Percentiles rank a stretch among this genome's conserved stretches.
phyloP scores from a whole-genome alignment of 768 basidiomycete species.

The Clathrus columnatus region DNA sequence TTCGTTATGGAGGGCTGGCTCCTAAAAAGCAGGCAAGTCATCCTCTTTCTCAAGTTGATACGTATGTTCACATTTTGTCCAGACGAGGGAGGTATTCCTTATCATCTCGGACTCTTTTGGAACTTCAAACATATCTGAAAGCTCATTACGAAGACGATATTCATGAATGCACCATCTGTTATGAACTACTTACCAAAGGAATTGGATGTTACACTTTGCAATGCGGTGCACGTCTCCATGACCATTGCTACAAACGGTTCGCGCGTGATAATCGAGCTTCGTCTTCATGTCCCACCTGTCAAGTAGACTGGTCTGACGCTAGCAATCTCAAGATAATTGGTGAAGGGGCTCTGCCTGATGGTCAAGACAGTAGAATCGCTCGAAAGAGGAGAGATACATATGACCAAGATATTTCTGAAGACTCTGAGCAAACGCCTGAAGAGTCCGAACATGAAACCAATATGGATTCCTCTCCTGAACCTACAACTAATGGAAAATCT shows the following conservation, averaged over 20 bases:
- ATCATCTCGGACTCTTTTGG: slow-evolving; percentile 63
- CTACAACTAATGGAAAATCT: neutral
- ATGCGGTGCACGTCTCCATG: slow-evolving; percentile 58
- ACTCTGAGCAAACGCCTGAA: slow-evolving; percentile 1
- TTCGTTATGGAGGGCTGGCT: slow-evolving; percentile 83
- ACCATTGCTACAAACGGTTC: slow-evolving; percentile 51
- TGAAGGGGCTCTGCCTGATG: slow-evolving; percentile 57
- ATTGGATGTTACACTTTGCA: slow-evolving; percentile 49
- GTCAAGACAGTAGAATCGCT: slow-evolving; percentile 35
- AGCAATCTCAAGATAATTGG: slow-evolving; percentile 48
- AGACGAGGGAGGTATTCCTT: slow-evolving; percentile 61
- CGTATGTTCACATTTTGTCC: neutral
- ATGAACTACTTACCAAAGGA: slow-evolving; percentile 67
- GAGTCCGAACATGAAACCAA: neutral
- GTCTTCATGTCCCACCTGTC: slow-evolving; percentile 54
- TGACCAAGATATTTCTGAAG: slow-evolving; percentile 5
- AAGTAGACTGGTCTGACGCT: slow-evolving; percentile 50
- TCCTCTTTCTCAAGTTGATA: neutral
- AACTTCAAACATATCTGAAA: slow-evolving; percentile 66
- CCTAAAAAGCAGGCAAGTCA: slow-evolving; percentile 59
- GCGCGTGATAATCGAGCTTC: slow-evolving; percentile 28
- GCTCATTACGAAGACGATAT: slow-evolving; percentile 63
- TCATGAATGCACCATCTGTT: slow-evolving; percentile 65
- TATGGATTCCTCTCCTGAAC: neutral
- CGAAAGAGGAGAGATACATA: slow-evolving; percentile 24